Conservation (phyloP, 2,329 filamentous ascomycete species). For the Pleomassaria siparia region DNA sequence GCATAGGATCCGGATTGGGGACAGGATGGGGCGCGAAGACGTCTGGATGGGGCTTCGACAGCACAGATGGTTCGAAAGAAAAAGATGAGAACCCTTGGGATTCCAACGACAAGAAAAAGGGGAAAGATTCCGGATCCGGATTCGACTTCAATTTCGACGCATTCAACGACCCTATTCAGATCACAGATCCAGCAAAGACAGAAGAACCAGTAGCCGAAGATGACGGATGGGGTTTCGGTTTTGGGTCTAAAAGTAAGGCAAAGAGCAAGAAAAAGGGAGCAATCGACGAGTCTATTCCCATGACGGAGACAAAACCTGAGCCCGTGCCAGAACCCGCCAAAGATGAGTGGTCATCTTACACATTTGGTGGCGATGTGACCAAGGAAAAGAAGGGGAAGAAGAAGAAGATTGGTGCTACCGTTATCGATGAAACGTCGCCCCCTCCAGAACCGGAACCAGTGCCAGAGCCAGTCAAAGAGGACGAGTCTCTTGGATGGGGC, state of each 20-base stretch:
- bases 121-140: conserved; percentile 34
- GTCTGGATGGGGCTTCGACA: conserved; percentile 28
- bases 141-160: conserved; percentile 42
- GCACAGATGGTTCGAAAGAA: conserved; percentile 30
- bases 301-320: not conserved
- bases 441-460: conserved; percentile 26
- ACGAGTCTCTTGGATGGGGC: conserved; percentile 33
- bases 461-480: conserved; percentile 33
- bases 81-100: conserved; percentile 38
- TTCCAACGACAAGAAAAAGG: conserved; percentile 34
- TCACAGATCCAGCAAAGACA: conserved; percentile 8
- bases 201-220: conserved; percentile 32
- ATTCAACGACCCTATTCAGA: conserved; percentile 12
- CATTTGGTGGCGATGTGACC: conserved; percentile 28
- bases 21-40: conserved; percentile 23
- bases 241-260: conserved; percentile 44
- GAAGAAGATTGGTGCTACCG: conserved; percentile 27
- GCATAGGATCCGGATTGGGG: conserved; percentile 9
- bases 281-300: conserved; percentile 19
- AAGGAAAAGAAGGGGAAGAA: conserved; percentile 40
- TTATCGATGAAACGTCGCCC: conserved; percentile 20
- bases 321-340: conserved; percentile 26
- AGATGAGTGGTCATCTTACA: conserved; percentile 25
- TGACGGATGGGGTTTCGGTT: conserved; percentile 34
- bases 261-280: conserved; percentile 28